phyloP scores from a whole-genome alignment of 2,329 filamentous ascomycete genomes.

The Calycina herbarum region DNA sequence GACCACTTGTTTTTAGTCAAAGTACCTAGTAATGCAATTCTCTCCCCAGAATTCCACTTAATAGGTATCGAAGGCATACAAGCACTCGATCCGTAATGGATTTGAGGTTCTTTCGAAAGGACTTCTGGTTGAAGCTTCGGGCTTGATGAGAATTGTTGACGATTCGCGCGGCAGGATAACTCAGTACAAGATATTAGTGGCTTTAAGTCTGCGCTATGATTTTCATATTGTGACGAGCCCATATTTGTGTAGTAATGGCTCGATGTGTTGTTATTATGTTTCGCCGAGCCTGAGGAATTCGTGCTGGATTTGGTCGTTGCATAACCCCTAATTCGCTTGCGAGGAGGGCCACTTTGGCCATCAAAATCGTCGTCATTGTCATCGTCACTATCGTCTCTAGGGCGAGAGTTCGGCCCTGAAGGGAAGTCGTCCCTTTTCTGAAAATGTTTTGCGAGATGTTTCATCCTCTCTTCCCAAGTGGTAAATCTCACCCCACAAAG shows the following conservation, averaged over 20 bases:
- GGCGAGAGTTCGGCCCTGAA: background rate
- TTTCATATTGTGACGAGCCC: too few relatives aligned
- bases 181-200: too few relatives aligned
- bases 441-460: conserved; percentile 22
- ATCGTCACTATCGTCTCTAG: conserved; percentile 9
- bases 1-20: background rate
- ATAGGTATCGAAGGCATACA: background rate
- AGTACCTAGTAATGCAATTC: background rate
- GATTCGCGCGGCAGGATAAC: background rate
- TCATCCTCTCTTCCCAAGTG: conserved; percentile 21
- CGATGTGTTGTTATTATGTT: background rate
- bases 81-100: background rate
- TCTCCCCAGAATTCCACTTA: background rate
- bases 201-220: background rate
- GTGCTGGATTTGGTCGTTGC: background rate
- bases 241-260: background rate
- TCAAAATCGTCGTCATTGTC: conserved; percentile 13
- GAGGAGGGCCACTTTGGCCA: conserved; percentile 2
- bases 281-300: background rate
- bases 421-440: conserved; percentile 6
- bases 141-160: background rate
- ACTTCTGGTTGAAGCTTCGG: background rate
- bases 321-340: background rate
- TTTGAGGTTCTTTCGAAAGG: background rate
- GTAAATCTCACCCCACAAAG: conserved; percentile 17